Evolutionary conservation across 176 grass and related monocot species (phyloP), one percentile per base, ranked within the genome.

Genomic region (Luzula sylvatica): DNA sequence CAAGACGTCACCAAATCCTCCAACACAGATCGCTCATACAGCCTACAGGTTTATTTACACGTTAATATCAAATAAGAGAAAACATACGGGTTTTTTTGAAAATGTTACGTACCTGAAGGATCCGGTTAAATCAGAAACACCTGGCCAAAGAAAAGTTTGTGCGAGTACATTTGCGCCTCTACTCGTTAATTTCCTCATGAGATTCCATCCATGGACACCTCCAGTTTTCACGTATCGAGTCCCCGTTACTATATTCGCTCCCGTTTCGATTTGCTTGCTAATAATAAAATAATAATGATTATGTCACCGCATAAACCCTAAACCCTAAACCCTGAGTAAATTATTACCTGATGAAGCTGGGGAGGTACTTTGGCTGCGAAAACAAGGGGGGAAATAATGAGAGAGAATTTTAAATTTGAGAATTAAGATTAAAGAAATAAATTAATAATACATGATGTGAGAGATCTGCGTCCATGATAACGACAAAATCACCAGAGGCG

Each of bases 151-250:
- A 43, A 98, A 83, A 30, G 92, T 90, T 61, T 98, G 85, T 61
- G 92, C 85, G 45, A 98, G 92, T 82, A 98, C 92, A 80, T 98
- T 98, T 12, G 86, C 92, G 35, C 92, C 92, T 66, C 92, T 86
- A 58, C 92, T 98, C 61, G 86, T 98, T 43, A 98, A 55, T 53
- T 98, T 98, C 38, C 86, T 81, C 85, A 90, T 80, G 24, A 98
- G 81, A 59, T 83, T 98, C 92, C 92, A 98, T 51, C 92, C 92
- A 68, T 98, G 92, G 8, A 90, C 81, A 57, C 92, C 92, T 67
- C 92, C 92, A 7, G 82, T 90, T 27, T 62, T 75, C 30, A 90
- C 81, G 77, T 98, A 98, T 7, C 92, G 78, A 16, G 92, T 98
- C 14, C 85, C 81, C 11, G 92, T 98, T 56, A 98, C 85, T 59